Conservation (phyloP, 2,329 filamentous ascomycete genomes). For the Sclerotinia sclerotiorum region DNA sequence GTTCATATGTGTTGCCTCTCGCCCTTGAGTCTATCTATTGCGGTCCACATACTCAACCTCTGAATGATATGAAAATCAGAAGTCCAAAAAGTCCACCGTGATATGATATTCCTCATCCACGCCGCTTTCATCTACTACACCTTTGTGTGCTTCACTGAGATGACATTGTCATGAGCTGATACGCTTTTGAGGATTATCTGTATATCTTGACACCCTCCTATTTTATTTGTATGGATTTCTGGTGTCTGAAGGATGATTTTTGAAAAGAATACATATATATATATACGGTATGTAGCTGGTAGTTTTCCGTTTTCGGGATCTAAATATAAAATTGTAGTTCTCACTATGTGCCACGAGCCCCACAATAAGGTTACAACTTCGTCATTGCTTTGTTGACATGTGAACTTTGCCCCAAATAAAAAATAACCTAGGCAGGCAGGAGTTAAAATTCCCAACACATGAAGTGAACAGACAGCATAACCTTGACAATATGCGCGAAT, state of each 20-base stretch:
- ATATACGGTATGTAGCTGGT: neutral
- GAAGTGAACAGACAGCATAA: neutral
- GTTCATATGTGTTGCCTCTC: neutral
- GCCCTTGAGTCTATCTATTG: neutral
- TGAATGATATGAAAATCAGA: neutral
- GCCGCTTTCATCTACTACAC: neutral
- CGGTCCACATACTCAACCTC: neutral
- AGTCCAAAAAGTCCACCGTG: neutral
- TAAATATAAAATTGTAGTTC: neutral
- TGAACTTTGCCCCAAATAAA: neutral
- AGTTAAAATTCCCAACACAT: conserved; percentile 1
- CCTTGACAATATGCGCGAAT: conserved; percentile 1
- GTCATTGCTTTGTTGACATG: conserved; percentile 8
- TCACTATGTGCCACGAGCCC: conserved; percentile 2
- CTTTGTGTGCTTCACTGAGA: neutral
- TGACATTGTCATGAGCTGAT: neutral
- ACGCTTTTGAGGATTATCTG: neutral
- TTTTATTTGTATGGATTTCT: neutral
- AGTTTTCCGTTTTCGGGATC: neutral
- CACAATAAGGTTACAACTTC: neutral
- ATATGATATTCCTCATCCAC: too few relatives aligned
- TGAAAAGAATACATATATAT: neutral
- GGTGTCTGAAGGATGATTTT: neutral
- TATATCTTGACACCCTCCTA: too few relatives aligned
- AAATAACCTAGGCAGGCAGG: neutral